A percentile compares a stretch with the other conserved stretches of the same genome.
Evolutionary conservation across 768 basidiomycete species (phyloP).

Genomic region (Serendipita sp.): DNA sequence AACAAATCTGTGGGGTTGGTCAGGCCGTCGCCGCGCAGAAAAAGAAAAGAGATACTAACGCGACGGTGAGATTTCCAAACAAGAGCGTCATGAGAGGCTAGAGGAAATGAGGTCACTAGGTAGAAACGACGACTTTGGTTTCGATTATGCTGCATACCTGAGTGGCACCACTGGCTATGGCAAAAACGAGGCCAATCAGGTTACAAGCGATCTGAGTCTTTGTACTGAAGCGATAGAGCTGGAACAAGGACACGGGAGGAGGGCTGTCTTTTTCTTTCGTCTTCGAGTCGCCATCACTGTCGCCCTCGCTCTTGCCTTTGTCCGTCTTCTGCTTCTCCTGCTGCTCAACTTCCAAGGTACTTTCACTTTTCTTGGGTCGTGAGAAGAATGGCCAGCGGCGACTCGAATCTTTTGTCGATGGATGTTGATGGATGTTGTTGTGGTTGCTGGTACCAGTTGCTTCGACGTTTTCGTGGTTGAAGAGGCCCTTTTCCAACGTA

Average conservation of each 20-base stretch:
- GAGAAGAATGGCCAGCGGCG: background rate
- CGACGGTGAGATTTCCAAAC: constrained; percentile 21
- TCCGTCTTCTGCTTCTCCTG: no score
- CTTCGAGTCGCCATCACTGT: no score
- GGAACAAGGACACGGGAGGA: constrained; percentile 18
- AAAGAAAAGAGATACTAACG: constrained; percentile 17
- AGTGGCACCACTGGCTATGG: constrained; percentile 65
- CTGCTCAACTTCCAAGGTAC: no score
- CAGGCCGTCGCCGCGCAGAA: no score
- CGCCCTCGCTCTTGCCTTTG: no score
- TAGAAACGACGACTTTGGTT: background rate
- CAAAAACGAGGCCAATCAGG: constrained; percentile 52
- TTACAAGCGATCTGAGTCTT: constrained; percentile 50
- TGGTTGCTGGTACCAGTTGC: background rate
- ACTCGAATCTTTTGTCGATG: background rate
- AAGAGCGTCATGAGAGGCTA: constrained; percentile 38
- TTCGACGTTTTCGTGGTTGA: background rate
- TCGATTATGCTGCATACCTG: constrained; percentile 36
- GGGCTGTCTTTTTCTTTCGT: constrained; percentile 10
- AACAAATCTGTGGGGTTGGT: constrained; percentile 27
- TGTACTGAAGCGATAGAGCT: constrained; percentile 50
- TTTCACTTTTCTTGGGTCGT: no score
- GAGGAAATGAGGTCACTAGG: background rate
- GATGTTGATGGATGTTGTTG: background rate
- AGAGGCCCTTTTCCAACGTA: background rate